phyloP scores from a whole-genome alignment of 2,329 filamentous ascomycete species.

The Fusarium sp. region DNA sequence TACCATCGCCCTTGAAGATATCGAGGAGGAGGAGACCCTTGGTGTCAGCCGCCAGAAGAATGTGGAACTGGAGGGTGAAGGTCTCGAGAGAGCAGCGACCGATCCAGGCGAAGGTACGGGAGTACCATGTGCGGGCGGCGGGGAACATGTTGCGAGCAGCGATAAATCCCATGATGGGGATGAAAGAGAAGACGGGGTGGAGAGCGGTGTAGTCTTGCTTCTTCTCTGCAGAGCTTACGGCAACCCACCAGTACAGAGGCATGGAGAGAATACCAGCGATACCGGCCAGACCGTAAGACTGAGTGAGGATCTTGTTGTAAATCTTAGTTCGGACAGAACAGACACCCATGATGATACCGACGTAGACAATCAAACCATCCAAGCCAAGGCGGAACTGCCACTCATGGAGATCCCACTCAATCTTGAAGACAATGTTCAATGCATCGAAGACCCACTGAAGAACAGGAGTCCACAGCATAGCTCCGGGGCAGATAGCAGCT shows the following conservation, averaged over 20 bases:
- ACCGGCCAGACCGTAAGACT: constrained; percentile 38
- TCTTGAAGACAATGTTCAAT: constrained; percentile 58
- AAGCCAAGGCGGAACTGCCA: constrained; percentile 64
- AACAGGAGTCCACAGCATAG: constrained; percentile 36
- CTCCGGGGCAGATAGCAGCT: constrained; percentile 56
- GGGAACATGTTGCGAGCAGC: constrained; percentile 62
- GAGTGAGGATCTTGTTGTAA: constrained; percentile 40
- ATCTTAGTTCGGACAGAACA: constrained; percentile 36
- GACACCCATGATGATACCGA: constrained; percentile 63
- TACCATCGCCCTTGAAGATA: constrained; percentile 37
- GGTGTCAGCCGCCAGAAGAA: constrained; percentile 71
- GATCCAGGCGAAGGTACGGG: constrained; percentile 63
- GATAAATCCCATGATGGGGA: constrained; percentile 67
- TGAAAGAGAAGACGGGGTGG: constrained; percentile 66
- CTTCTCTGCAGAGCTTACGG: constrained; percentile 39
- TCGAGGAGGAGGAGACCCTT: constrained; percentile 56
- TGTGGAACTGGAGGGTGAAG: constrained; percentile 71
- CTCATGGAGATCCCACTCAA: constrained; percentile 62
- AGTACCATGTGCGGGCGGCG: constrained; percentile 37
- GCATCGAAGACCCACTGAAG: constrained; percentile 43
- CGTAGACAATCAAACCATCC: constrained; percentile 68
- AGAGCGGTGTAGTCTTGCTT: constrained; percentile 60
- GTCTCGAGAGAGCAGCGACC: constrained; percentile 70
- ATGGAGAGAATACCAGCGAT: constrained; percentile 38
- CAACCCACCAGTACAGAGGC: constrained; percentile 52